Percentiles rank a stretch among this genome's conserved stretches.
Evolutionary conservation across 257 asterid genomes (phyloP).

Genomic region (Catharanthus roseus): DNA sequence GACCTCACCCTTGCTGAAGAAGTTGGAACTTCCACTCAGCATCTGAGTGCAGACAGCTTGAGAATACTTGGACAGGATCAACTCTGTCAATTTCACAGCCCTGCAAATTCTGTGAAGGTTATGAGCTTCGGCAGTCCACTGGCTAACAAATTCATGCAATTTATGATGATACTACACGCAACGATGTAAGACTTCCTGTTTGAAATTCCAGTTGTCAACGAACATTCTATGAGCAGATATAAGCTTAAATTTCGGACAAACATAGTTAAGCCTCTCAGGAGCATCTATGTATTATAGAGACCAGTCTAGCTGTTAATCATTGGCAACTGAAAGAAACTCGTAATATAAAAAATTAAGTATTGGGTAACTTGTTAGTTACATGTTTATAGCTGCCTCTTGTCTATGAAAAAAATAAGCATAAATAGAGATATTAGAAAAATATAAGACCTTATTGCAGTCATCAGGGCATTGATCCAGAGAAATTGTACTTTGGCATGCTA

Average conservation of each 20-base stretch:
- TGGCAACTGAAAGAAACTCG: background rate
- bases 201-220: too few relatives aligned
- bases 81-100: conserved; percentile 15
- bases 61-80: conserved; percentile 12
- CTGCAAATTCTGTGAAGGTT: conserved; percentile 22
- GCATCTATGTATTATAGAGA: background rate
- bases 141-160: background rate
- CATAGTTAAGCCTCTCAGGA: background rate
- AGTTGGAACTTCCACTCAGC: conserved; percentile 18
- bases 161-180: background rate
- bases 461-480: conserved; percentile 20
- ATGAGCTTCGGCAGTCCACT: conserved; percentile 2
- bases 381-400: background rate
- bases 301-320: background rate
- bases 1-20: conserved; percentile 30
- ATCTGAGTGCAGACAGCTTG: conserved; percentile 15
- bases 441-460: conserved; percentile 25
- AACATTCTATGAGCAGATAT: background rate
- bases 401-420: background rate
- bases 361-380: background rate
- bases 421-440: background rate
- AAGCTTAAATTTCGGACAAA: background rate
- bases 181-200: background rate
- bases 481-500: conserved; percentile 25
- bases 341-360: background rate